phyloP scores from a whole-genome alignment of 768 basidiomycete species.

The Cystofilobasidium ferigula region DNA sequence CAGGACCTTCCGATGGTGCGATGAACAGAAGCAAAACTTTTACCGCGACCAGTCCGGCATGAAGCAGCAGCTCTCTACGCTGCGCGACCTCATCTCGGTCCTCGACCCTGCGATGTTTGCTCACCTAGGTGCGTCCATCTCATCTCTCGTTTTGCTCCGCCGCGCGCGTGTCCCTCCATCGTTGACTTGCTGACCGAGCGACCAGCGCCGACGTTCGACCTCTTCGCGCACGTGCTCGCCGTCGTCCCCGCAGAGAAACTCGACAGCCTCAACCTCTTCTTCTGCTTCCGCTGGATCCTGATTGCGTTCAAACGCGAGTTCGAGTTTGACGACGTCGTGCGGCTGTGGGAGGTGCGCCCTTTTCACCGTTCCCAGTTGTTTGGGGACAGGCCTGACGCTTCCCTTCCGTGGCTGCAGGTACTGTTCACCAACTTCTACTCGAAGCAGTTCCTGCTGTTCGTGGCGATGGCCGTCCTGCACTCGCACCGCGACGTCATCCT shows the following conservation, averaged over 20 bases:
- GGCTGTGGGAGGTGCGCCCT: conserved; percentile 74
- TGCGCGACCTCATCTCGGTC: conserved; percentile 78
- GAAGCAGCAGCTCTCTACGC: conserved; percentile 79
- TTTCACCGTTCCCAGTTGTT: background rate
- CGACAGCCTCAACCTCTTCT: conserved; percentile 86
- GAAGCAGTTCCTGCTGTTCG: conserved; percentile 76
- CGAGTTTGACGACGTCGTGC: conserved; percentile 75
- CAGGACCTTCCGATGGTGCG: background rate
- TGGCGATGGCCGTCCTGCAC: conserved; percentile 86
- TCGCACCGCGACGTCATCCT: conserved; percentile 91
- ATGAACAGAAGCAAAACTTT: conserved; percentile 76
- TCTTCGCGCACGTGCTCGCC: conserved; percentile 1
- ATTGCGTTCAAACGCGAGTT: conserved; percentile 97
- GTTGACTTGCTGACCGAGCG: background rate
- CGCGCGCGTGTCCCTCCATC: background rate
- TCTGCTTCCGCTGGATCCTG: conserved; percentile 92
- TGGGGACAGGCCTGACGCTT: background rate
- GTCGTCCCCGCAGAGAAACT: conserved; percentile 54
- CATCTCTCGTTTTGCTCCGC: background rate
- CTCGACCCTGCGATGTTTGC: conserved; percentile 95
- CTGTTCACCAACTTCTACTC: conserved; percentile 62
- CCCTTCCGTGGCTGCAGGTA: conserved; percentile 26
- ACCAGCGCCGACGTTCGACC: background rate
- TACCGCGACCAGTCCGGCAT: conserved; percentile 93
- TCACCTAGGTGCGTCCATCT: conserved; percentile 69